Percentiles rank a stretch among this genome's conserved stretches.
Evolutionary conservation across 108 stramenopile genomes (phyloP).

Genomic region (Nitzschia sp.): DNA sequence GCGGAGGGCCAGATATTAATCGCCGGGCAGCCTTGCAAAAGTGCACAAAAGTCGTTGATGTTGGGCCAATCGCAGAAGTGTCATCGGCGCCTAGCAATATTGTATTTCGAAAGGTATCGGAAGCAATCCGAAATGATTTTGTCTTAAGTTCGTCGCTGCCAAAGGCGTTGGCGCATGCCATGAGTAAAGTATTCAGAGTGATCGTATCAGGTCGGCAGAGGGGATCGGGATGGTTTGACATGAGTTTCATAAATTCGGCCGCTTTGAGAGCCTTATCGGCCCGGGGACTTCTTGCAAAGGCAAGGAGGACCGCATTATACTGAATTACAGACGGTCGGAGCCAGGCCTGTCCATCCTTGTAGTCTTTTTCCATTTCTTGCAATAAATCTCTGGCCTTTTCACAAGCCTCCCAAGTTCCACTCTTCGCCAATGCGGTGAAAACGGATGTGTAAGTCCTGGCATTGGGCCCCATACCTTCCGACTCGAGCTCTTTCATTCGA

Average conservation of each 20-base stretch:
- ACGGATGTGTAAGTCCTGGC: constrained; percentile 51
- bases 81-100: not conserved
- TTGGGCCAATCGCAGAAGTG: constrained; percentile 4
- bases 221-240: constrained; percentile 26
- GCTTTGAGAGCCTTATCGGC: constrained; percentile 56
- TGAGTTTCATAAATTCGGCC: constrained; percentile 35
- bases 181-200: constrained; percentile 63
- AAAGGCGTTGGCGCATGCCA: constrained; percentile 50
- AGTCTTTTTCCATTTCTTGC: constrained; percentile 48
- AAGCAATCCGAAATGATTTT: constrained; percentile 35
- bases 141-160: constrained; percentile 33
- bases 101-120: constrained; percentile 25
- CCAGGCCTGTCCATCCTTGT: constrained; percentile 23
- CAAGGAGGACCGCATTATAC: constrained; percentile 69
- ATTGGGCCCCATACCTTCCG: constrained; percentile 46
- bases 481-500: constrained; percentile 42
- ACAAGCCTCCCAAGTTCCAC: constrained; percentile 29
- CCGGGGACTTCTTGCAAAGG: constrained; percentile 44
- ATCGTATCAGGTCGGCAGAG: constrained; percentile 57
- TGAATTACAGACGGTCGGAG: constrained; percentile 51
- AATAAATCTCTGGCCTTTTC: constrained; percentile 40
- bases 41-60: constrained; percentile 37
- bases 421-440: constrained; percentile 38
- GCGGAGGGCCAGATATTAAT: constrained; percentile 3
- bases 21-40: constrained; percentile 36